Evolutionary conservation across 2,329 filamentous ascomycete genomes (phyloP), one percentile per base, ranked within the genome.

Genomic region (Aureobasidium namibiae): DNA sequence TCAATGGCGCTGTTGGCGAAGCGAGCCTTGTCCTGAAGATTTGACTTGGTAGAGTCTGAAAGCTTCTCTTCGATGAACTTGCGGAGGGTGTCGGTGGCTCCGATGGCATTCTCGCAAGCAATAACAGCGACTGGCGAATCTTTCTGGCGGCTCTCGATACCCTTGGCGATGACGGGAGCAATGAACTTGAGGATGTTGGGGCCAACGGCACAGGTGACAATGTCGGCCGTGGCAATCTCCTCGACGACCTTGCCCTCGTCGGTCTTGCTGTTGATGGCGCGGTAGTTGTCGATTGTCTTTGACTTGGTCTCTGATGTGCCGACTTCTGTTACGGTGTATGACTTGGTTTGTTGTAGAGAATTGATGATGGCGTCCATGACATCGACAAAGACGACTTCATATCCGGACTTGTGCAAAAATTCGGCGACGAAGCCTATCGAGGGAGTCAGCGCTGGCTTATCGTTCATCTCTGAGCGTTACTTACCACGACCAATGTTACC

Each of bases 1-100:
- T 99, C 94, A 72, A 99, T 96, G 67, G 94, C 94, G 63, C 90
- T 96, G 80, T 99, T 99, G 77, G 92, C 92, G 73, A 95, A 97
- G 66, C 88, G 85, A 52, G 92, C 92, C 67, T 90, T 88, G 66
- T 81, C 76, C 69, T 85, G 76, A 70, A 95, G 84, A 66, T 84
- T 81, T 16, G 82, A 80, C 48, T 91, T 80, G 56, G 86, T 85
- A 52, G 85, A 79, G 39, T 82, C 76, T 21, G 83, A 79, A 44
- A 91, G 89, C 78, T 94, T 87, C 67, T 82, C 78, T 67, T 86
- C 80, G 64, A 76, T 95, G 79, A 88, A 85, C 41, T 82, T 82
- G 65, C 88, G 89, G 54, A 96, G 87, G 39, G 88, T 90, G 71
- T 94, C 89, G 52, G 94, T 97, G 68, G 91, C 94, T 65, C 90